phyloP scores from a whole-genome alignment of 2,329 filamentous ascomycete genomes.

The Aspergillus thermomutatus region DNA sequence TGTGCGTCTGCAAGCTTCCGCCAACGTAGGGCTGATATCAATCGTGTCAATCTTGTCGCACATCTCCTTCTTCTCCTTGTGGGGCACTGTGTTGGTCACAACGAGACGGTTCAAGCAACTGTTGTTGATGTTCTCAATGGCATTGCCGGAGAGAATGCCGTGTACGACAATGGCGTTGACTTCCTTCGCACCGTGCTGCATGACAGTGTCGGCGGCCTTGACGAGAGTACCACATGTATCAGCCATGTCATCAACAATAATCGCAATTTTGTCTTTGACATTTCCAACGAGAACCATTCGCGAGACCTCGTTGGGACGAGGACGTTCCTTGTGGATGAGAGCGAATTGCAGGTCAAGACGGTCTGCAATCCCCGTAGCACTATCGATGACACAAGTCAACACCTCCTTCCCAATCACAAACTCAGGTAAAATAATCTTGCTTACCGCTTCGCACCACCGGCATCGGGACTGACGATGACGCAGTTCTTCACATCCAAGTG shows the following conservation, averaged over 20 bases:
- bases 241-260: constrained; percentile 97
- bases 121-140: constrained; percentile 79
- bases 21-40: constrained; percentile 76
- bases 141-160: constrained; percentile 83
- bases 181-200: constrained; percentile 79
- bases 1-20: constrained; percentile 48
- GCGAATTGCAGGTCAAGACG: constrained; percentile 87
- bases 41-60: constrained; percentile 85
- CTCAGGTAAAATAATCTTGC: constrained; percentile 12
- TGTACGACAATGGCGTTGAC: constrained; percentile 96
- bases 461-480: constrained; percentile 92
- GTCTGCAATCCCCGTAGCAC: constrained; percentile 89
- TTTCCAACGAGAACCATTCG: constrained; percentile 96
- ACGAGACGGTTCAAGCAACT: constrained; percentile 75
- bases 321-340: constrained; percentile 94
- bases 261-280: constrained; percentile 84
- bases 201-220: constrained; percentile 87
- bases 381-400: constrained; percentile 24
- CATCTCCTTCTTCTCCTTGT: constrained; percentile 72
- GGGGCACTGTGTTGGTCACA: constrained; percentile 84
- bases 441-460: constrained; percentile 85
- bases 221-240: constrained; percentile 86
- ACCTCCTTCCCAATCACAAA: not conserved
- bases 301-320: constrained; percentile 84
- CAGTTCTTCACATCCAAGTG: constrained; percentile 78